These are phyloP conservation scores for Histomonas meleagridis DNA, from an alignment of 208 protist genomes.

Conservation along the genomic window DNA sequence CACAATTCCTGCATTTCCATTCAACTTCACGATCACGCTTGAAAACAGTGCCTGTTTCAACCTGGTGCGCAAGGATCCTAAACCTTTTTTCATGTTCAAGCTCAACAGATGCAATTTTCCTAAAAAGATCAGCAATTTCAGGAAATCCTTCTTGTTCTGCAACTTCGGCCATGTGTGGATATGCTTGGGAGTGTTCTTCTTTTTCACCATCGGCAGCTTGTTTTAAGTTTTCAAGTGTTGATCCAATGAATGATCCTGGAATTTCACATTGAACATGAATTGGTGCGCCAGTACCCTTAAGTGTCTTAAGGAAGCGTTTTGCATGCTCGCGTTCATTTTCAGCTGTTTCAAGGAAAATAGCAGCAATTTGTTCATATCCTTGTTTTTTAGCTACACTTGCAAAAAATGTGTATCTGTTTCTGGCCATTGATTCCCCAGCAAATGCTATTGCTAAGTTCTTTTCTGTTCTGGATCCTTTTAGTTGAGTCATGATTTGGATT, in stretches of 20 bases:
- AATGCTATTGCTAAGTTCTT: background rate
- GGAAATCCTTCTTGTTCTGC: background rate
- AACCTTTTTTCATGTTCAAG: background rate
- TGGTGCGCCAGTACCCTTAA: background rate
- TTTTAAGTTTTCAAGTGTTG: background rate
- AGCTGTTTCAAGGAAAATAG: background rate
- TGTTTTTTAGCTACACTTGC: background rate
- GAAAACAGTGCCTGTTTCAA: background rate
- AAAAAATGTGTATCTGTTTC: background rate
- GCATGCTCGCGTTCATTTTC: background rate
- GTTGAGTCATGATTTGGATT: background rate
- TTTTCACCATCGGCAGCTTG: background rate
- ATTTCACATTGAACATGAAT: background rate
- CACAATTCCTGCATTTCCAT: constrained; percentile 35
- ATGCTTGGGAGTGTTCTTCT: background rate
- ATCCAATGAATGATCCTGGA: background rate
- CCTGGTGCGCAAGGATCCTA: background rate
- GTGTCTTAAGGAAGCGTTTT: background rate
- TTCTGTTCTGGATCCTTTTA: background rate
- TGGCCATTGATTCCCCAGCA: background rate
- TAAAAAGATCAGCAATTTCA: background rate
- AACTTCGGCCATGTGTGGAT: background rate
- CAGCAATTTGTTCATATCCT: constrained; percentile 8
- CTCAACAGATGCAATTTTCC: background rate
- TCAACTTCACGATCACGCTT: background rate